These are phyloP conservation scores for Dillenia turbinata DNA, from an alignment of 164 flowering plant species.

Conservation along the genomic window DNA sequence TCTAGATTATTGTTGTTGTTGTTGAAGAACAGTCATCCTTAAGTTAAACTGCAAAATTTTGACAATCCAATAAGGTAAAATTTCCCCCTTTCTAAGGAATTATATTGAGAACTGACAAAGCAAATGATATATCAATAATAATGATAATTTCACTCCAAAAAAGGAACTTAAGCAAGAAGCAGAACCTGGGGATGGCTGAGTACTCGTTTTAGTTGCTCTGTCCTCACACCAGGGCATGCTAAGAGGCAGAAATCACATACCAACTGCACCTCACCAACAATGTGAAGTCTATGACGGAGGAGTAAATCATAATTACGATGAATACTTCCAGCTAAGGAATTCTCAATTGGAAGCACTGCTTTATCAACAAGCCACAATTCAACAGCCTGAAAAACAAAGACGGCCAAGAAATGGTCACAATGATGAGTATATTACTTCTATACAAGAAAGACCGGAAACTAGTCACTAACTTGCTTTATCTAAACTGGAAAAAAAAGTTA, in stretches of 20 bases:
- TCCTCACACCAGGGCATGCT: constrained; percentile 58
- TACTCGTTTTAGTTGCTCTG: constrained; percentile 51
- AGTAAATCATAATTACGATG: constrained; percentile 73
- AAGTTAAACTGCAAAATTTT: no score
- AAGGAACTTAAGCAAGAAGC: not conserved
- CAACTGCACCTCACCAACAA: constrained; percentile 72
- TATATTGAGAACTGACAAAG: not conserved
- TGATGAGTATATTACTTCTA: not conserved
- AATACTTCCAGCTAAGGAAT: constrained; percentile 60
- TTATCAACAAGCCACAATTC: constrained; percentile 69
- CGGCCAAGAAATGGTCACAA: not conserved
- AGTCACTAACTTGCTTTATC: not conserved
- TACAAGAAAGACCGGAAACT: not conserved
- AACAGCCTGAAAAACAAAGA: constrained; percentile 46
- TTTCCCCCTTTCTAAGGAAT: not conserved
- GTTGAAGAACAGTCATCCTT: no score
- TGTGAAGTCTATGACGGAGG: constrained; percentile 68
- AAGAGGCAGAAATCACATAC: constrained; percentile 57
- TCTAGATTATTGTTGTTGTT: no score
- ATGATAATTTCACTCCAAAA: no score
- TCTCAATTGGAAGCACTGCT: constrained; percentile 76
- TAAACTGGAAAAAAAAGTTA: no score
- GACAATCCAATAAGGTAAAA: not conserved
- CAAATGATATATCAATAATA: not conserved
- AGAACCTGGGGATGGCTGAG: constrained; percentile 64